Base-by-base conservation (phyloP, 2,329 filamentous ascomycete species). In the Ophiostoma ips region DNA sequence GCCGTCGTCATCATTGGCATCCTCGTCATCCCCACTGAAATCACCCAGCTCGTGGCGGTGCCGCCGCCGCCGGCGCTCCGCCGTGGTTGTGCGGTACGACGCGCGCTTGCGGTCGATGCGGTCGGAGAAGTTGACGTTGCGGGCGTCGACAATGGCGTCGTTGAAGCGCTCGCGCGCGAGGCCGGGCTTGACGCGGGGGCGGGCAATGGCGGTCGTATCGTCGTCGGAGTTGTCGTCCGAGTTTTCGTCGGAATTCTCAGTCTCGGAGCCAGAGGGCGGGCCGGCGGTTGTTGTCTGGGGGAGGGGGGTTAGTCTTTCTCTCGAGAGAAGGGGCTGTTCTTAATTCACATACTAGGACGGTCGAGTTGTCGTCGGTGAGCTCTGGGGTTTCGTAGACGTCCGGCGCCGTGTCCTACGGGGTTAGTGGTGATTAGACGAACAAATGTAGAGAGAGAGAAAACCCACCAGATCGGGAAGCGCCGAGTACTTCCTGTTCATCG, bases 331-430 rank as follows among this genome's bases (percentile, higher is more conserved):
- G n/a, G n/a, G n/a, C n/a, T n/a, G n/a, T n/a, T n/a, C n/a, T n/a
- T n/a, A n/a, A 37, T 37, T 6, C 43, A 41, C 77, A 66, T 70
- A 90, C 86, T 50, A 82, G 85, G 51, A 88, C 70, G 45, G 88
- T 95, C 19, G 88, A 94, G 55, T 80, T 84, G 65, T 94, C 89
- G 62, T 95, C 87, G 51, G 84, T 90, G 57, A 95, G 71, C 50
- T 94, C 89, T 57, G 90, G 89, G 15, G 92, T 96, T 68, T 96
- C 90, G 71, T 95, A 96, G 60, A 95, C 87, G 62, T 96, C 92
- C 57, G 89, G 89, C 28, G 89, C 88, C 50, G 83, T 84, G 68
- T 95, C 89, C 85, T 94, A 57, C 30, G 21, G 6, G 19, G 43
- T 28, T 15, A 43, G 37, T 28, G 7, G 15, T 12, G 10, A 11